Base-by-base conservation (phyloP, 345 rosid genomes). In the Populus alba region DNA sequence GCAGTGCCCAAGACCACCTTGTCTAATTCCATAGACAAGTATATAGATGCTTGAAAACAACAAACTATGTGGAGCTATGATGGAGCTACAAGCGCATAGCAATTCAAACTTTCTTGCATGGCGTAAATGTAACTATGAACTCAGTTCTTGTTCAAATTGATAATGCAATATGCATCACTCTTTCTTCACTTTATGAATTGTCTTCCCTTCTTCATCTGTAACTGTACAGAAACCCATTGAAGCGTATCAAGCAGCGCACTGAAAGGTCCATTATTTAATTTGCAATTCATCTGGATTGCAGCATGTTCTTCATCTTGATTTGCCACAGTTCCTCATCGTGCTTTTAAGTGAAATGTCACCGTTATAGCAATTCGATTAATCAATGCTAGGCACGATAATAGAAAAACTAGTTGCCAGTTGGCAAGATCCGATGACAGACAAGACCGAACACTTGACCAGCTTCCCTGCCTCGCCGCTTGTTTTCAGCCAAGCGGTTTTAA, bases 1-100 rank as follows among this genome's bases (percentile, higher is more conserved):
- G 96, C 96, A 13, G 96, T 92, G 33, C 96, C 96, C 18, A 92
- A 88, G 82, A 41, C 88, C 27, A 91, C 94, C 78, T 79, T 91
- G 67, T 78, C 89, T 45, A 82, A 87, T 18, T 83, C 89, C 80
- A 85, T 90, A 5, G 91, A 90, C 12, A 92, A 92, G 79, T 90
- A 86, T 61, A 29, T 90, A 8, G 92, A 87, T 2, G 62, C 37
- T 35, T 91, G 82, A 82, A 62, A 31, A 59, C 65, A 59, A 10
- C 29, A 59, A n/a, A 4, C 23, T 10, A 23, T 59, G 65, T 23
- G 9, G 59, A 53, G 59, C 59, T 20, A 18, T 7, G 6, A 47
- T 17, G 7, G 11, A 68, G 23, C 39, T 71, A 47, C 4, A 15
- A 18, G 7, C 29, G 27, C 31, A 25, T 61, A 5, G 43, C 51